phyloP scores from a whole-genome alignment of 2,329 filamentous ascomycete species.

The Colletotrichum zoysiae region DNA sequence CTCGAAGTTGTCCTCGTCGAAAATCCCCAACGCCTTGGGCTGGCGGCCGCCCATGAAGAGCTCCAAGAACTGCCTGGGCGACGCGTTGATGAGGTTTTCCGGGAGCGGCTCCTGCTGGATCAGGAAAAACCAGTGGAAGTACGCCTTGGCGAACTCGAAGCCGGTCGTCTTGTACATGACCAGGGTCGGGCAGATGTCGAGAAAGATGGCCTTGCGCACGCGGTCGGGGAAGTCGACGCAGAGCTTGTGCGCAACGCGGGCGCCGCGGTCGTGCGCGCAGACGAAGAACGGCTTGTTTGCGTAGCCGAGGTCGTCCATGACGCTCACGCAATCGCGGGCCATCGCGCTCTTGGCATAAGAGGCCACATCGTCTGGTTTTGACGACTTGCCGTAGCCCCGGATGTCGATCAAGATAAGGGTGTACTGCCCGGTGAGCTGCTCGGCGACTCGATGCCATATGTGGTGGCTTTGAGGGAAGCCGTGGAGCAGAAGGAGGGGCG shows the following conservation, averaged over 20 bases:
- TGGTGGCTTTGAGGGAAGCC: constrained; percentile 66
- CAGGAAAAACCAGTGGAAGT: constrained; percentile 72
- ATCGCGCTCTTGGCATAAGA: constrained; percentile 63
- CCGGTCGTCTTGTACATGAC: constrained; percentile 63
- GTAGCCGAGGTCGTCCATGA: constrained; percentile 60
- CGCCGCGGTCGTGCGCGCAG: constrained; percentile 69
- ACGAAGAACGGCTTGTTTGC: constrained; percentile 55
- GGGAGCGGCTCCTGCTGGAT: constrained; percentile 65
- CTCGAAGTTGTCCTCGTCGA: constrained; percentile 51
- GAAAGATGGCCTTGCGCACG: constrained; percentile 57
- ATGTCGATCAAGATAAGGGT: constrained; percentile 62
- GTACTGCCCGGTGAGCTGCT: constrained; percentile 54
- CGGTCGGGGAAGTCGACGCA: constrained; percentile 59
- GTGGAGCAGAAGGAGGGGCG: constrained; percentile 61
- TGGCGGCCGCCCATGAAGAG: constrained; percentile 57
- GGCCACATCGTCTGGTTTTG: constrained; percentile 54
- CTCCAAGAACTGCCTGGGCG: constrained; percentile 56
- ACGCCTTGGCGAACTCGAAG: constrained; percentile 59
- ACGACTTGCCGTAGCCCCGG: constrained; percentile 64
- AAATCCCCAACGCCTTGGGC: constrained; percentile 52
- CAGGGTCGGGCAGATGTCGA: constrained; percentile 68
- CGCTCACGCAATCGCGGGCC: constrained; percentile 59
- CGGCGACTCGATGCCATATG: constrained; percentile 64
- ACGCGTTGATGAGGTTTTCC: constrained; percentile 58
- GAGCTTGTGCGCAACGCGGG: constrained; percentile 66